phyloP scores from a whole-genome alignment of 2,329 filamentous ascomycete species.

The Colletotrichum endophyticum region DNA sequence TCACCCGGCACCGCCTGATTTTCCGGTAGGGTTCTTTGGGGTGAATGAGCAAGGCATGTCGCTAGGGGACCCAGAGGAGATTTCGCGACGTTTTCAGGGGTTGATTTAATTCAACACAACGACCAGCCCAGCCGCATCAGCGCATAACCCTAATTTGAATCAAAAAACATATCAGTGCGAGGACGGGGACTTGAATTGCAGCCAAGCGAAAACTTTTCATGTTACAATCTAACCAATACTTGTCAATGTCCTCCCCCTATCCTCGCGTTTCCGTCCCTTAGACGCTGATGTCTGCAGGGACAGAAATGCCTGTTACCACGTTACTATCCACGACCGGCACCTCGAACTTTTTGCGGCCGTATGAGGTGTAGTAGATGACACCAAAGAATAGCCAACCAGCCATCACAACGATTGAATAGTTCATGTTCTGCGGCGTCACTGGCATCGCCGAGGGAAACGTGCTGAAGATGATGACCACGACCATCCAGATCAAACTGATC shows the following conservation, averaged over 20 bases:
- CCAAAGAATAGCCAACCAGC: conserved; percentile 42
- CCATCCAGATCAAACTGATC: conserved; percentile 46
- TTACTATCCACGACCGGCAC: conserved; percentile 22
- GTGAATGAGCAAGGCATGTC: conserved; percentile 3
- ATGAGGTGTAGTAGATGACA: conserved; percentile 32
- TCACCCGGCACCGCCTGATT: conserved; percentile 15
- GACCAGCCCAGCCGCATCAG: fast-evolving
- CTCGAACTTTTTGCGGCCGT: conserved; percentile 29
- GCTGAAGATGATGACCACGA: conserved; percentile 48
- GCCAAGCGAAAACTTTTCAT: background rate
- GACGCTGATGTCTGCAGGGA: background rate
- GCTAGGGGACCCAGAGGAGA: conserved; percentile 28
- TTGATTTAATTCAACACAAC: conserved; percentile 23
- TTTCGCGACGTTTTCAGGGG: conserved; percentile 36
- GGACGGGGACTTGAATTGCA: background rate
- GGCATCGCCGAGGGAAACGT: conserved; percentile 47
- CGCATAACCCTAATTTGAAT: fast-evolving
- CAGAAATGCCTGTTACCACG: conserved; percentile 11
- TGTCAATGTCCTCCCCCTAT: background rate
- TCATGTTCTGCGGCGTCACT: conserved; percentile 47
- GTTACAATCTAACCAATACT: background rate
- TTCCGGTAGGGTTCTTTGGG: conserved; percentile 2
- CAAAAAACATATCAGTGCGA: background rate
- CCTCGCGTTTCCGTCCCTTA: background rate
- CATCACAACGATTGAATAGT: conserved; percentile 49